Base-by-base conservation (phyloP, 2,329 filamentous ascomycete species). In the Aureobasidium sp. region DNA sequence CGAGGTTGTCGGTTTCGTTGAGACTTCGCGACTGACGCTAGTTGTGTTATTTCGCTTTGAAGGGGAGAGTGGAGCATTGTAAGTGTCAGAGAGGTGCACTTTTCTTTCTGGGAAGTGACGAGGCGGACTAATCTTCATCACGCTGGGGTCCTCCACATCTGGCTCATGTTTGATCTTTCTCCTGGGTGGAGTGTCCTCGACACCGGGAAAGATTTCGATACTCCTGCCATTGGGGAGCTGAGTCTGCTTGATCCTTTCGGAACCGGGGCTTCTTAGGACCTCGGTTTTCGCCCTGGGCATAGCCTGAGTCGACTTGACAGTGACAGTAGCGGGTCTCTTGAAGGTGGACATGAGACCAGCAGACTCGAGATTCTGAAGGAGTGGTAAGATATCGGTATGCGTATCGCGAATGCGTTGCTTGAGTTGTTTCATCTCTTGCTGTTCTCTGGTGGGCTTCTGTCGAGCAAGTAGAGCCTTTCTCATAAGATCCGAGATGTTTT, bases 191-290 rank as follows among this genome's bases (percentile, higher is more conserved):
- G 64, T 37, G 61, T 64, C 65, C 64, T 67, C 42, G 29, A 62
- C 27, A 47, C 58, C 44, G 47, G 66, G 50, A 67, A 63, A 63
- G n/a, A 12, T 17, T 9, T 44, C 45, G 15, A 39, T 29, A 17
- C 52, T 42, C 22, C 57, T 56, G 27, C 31, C 49, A 17, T 31
- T 63, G 35, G 47, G 35, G 1, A 65, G 44, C 63, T 73, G 71
- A 1, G 72, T 73, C 61, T 73, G 71, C 12, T 66, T 69, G 22
- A 73, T 66, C 14, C 70, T 66, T 59, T 68, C 71, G 5, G 69
- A 70, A 62, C 69, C 70, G 19, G 60, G 60, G n/a, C 49, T 49
- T 17, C 40, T 48, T 17, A 47, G 11, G 5, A 56, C 35, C 29
- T 50, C 52, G 6, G 35, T 42, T 5, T 40, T 19, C 11, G n/a